Evolutionary conservation across 2,329 filamentous ascomycete genomes (phyloP), one percentile per base, ranked within the genome.

Genomic region (Calonectria crousiana): DNA sequence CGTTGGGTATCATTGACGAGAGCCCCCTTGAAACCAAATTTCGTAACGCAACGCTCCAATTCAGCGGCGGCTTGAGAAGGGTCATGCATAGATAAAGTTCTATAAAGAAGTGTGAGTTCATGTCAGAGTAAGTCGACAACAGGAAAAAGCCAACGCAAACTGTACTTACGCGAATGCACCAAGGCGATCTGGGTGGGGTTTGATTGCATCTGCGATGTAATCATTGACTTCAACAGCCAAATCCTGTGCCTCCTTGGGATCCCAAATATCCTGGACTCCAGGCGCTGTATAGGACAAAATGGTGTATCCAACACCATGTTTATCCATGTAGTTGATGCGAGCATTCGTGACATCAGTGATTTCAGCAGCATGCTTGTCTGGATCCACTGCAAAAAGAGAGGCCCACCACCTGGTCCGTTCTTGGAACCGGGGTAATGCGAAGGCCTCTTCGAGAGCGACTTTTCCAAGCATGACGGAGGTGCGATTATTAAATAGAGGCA

Each of bases 361-460:
- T 82, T 93, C 90, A 32, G 82, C 84, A 69, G 87, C 86, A 74
- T 93, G 91, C 81, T 89, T 90, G 14, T 91, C 89, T 2, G 89
- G 85, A 76, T 92, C 88, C n/a, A 88, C 85, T 18, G 90, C 88
- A 79, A 92, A 93, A 28, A 93, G 82, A 6, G 85, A 83, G 1
- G 91, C 92, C 90, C 90, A 92, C 90, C 90, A 92, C 77, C 85
- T 84, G 6, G 89, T 91, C 82, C 89, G 89, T 75, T 92, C 89
- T 58, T 88, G 85, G 75, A 92, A 87, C 41, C 90, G 87, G 56
- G 92, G 90, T 9, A 92, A 86, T 74, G 88, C 89, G 75, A 92
- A 92, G 18, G 90, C 90, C 83, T 93, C 91, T 81, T 93, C 91
- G 28, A 93, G 85, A 16, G 89, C 89, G 72, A 93, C 87, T 76